A percentile compares a stretch with the other conserved stretches of the same genome.
Evolutionary conservation across 2,329 filamentous ascomycete genomes (phyloP).

Genomic region (Leptographium flavum): DNA sequence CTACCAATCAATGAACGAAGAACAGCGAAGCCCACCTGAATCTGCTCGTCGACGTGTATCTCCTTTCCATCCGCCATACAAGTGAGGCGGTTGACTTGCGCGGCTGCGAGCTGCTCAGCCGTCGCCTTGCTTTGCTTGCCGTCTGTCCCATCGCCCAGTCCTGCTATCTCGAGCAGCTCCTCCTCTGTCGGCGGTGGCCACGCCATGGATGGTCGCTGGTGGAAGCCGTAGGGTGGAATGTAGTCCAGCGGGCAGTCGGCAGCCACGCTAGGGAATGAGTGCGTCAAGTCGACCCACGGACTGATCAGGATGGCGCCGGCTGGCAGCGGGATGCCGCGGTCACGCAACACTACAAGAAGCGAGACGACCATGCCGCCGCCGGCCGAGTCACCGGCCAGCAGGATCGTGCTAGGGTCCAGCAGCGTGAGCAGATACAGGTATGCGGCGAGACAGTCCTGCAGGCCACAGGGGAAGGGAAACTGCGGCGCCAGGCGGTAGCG

Average conservation of each 20-base stretch:
- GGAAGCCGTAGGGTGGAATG: slow-evolving; percentile 75
- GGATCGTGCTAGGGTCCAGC: slow-evolving; percentile 67
- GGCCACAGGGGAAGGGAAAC: slow-evolving; percentile 86
- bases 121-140: slow-evolving; percentile 16
- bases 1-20: background rate
- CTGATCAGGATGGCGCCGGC: slow-evolving; percentile 84
- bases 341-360: slow-evolving; percentile 66
- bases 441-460: slow-evolving; percentile 78
- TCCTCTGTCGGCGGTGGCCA: slow-evolving; percentile 87
- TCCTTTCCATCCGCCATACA: slow-evolving; percentile 38
- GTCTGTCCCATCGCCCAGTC: slow-evolving; percentile 24
- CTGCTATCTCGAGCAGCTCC: slow-evolving; percentile 43
- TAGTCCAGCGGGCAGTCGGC: slow-evolving; percentile 66
- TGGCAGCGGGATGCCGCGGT: slow-evolving; percentile 70
- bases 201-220: slow-evolving; percentile 75
- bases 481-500: slow-evolving; percentile 81
- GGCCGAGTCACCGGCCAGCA: slow-evolving; percentile 84
- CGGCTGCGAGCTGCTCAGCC: background rate
- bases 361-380: slow-evolving; percentile 81
- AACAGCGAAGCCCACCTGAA: slow-evolving; percentile 45
- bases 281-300: slow-evolving; percentile 90
- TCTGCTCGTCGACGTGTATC: slow-evolving; percentile 74
- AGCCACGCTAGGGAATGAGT: slow-evolving; percentile 86
- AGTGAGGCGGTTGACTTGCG: slow-evolving; percentile 10
- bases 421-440: slow-evolving; percentile 70